phyloP scores from a whole-genome alignment of 805 yeast genomes.

The Komagataella phaffii region DNA sequence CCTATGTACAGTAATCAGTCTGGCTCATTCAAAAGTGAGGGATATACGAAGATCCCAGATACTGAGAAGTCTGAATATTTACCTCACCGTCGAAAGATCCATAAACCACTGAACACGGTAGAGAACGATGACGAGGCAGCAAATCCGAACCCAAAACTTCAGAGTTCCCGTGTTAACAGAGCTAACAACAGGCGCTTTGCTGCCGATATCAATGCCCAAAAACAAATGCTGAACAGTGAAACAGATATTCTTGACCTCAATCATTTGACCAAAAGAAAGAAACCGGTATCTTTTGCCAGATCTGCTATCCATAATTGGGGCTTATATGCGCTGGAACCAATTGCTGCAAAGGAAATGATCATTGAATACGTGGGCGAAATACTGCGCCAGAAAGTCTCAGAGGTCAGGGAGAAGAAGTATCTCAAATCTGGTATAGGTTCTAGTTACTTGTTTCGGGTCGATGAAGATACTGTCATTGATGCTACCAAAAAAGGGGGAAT shows the following conservation, averaged over 20 bases:
- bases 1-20: conserved; percentile 21
- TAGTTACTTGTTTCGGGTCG: conserved; percentile 82
- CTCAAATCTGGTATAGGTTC: conserved; percentile 90
- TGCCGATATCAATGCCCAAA: conserved; percentile 77
- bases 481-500: conserved; percentile 97
- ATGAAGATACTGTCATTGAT: conserved; percentile 89
- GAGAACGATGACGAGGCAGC: conserved; percentile 34
- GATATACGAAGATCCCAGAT: conserved; percentile 63
- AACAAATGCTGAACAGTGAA: conserved; percentile 65
- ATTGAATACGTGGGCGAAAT: conserved; percentile 96
- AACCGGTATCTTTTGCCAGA: conserved; percentile 92
- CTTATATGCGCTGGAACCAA: conserved; percentile 86
- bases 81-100: conserved; percentile 65
- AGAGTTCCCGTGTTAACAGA: conserved; percentile 75
- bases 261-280: conserved; percentile 78
- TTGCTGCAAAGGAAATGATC: conserved; percentile 93
- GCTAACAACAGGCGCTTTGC: conserved; percentile 81
- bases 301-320: conserved; percentile 99
- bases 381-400: conserved; percentile 88
- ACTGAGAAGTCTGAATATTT: conserved; percentile 59
- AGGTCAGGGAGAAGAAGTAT: conserved; percentile 77
- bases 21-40: conserved; percentile 61
- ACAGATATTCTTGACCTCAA: conserved; percentile 74
- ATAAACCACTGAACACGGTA: conserved; percentile 64
- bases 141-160: conserved; percentile 22